Conservation (phyloP, 306 rosid species). For the Acacia melanoxylon region DNA sequence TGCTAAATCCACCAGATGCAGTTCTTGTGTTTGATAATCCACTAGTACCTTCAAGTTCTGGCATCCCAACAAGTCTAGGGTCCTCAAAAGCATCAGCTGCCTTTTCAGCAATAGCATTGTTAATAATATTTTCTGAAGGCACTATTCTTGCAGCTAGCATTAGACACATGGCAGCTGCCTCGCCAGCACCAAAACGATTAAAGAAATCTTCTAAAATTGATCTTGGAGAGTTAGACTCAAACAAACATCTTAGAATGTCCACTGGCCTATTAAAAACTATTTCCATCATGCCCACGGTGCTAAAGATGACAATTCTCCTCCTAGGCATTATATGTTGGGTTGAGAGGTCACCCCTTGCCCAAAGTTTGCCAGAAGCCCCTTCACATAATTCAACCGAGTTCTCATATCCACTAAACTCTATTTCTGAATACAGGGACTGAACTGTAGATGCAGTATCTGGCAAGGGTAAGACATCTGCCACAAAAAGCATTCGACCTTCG, state of each 20-base stretch:
- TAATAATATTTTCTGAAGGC: slow-evolving; percentile 78
- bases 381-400: slow-evolving; percentile 68
- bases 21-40: slow-evolving; percentile 85
- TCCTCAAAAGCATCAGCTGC: slow-evolving; percentile 99
- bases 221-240: slow-evolving; percentile 82
- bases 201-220: slow-evolving; percentile 93
- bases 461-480: slow-evolving; percentile 85
- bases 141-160: slow-evolving; percentile 88
- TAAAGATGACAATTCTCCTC: slow-evolving; percentile 83
- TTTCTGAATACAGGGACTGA: slow-evolving; percentile 84
- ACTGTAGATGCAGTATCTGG: slow-evolving; percentile 76
- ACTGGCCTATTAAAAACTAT: slow-evolving; percentile 92
- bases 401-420: slow-evolving; percentile 80
- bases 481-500: slow-evolving; percentile 97
- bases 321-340: slow-evolving; percentile 95
- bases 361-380: slow-evolving; percentile 76
- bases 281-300: slow-evolving; percentile 99
- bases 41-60: slow-evolving; percentile 84
- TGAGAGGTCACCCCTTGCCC: slow-evolving; percentile 97
- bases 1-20: slow-evolving; percentile 91
- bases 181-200: slow-evolving; percentile 94
- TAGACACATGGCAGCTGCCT: slow-evolving; percentile 96
- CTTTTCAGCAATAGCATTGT: slow-evolving; percentile 78
- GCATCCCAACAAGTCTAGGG: slow-evolving; percentile 96
- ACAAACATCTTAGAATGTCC: slow-evolving; percentile 82